phyloP scores from a whole-genome alignment of 371 early-diverging fungal genomes.

The Zychaea mexicana region DNA sequence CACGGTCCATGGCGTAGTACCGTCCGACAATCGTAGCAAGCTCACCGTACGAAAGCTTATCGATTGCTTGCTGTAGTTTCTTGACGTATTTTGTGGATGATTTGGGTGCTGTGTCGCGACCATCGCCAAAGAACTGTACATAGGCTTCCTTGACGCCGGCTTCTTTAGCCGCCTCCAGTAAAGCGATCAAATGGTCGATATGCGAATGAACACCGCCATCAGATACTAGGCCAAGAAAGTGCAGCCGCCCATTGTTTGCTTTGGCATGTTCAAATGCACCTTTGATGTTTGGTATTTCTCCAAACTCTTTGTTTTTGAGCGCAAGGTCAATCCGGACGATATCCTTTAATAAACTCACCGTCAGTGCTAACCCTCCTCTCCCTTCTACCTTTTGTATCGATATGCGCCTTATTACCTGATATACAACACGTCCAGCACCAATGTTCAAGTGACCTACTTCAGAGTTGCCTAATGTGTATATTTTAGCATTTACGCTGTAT shows the following conservation, averaged over 20 bases:
- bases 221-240: constrained; percentile 96
- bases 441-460: constrained; percentile 99
- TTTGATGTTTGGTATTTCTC: constrained; percentile 72
- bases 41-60: constrained; percentile 76
- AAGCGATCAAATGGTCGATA: constrained; percentile 88
- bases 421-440: constrained; percentile 98
- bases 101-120: constrained; percentile 98
- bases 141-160: constrained; percentile 85
- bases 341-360: constrained; percentile 79
- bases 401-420: too few species aligned
- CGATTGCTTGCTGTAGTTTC: constrained; percentile 70
- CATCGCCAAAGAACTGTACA: constrained; percentile 99
- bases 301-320: constrained; percentile 78
- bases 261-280: constrained; percentile 87
- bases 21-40: constrained; percentile 95
- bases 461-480: constrained; percentile 66
- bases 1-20: constrained; percentile 99
- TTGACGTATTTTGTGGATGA: constrained; percentile 77
- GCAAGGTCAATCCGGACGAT: constrained; percentile 96
- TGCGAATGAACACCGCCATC: constrained; percentile 99
- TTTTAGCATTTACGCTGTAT: too few species aligned
- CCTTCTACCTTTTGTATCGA: too few species aligned
- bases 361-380: too few species aligned
- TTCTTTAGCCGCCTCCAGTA: constrained; percentile 87
- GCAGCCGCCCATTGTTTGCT: constrained; percentile 84